phyloP scores from a whole-genome alignment of 2,329 filamentous ascomycete species.

The Aspergillus luchuensis region DNA sequence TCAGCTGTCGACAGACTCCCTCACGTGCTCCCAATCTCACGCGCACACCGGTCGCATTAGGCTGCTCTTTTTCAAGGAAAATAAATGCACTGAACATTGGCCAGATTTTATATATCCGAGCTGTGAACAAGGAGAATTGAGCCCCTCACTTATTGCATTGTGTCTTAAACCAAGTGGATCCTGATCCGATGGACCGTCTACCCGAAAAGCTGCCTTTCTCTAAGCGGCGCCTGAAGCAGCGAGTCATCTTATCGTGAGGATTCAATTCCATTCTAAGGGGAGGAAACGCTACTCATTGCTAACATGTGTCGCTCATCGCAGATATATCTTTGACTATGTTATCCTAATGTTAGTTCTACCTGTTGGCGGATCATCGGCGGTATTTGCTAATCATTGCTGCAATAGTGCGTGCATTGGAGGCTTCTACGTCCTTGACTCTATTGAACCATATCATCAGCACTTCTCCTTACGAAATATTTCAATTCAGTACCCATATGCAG shows the following conservation, averaged over 20 bases:
- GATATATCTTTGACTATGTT: slow-evolving; percentile 61
- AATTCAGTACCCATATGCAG: slow-evolving; percentile 60
- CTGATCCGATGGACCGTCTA: slow-evolving; percentile 31
- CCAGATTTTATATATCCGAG: not conserved
- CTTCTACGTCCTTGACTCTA: slow-evolving; percentile 56
- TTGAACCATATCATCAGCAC: slow-evolving; percentile 59
- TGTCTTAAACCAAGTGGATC: not conserved
- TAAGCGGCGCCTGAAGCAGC: slow-evolving; percentile 54
- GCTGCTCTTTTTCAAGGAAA: not conserved
- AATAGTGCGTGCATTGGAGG: slow-evolving; percentile 53
- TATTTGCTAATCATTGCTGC: slow-evolving; percentile 15
- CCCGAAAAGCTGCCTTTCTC: slow-evolving; percentile 55
- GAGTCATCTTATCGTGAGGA: slow-evolving; percentile 56
- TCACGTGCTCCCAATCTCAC: not conserved
- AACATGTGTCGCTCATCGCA: slow-evolving; percentile 25
- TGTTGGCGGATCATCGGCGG: not conserved
- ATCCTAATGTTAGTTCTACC: slow-evolving; percentile 55
- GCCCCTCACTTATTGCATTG: not conserved
- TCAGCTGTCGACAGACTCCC: not conserved
- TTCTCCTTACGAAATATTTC: slow-evolving; percentile 60
- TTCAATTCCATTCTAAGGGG: not conserved
- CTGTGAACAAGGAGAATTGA: not conserved
- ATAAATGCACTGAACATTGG: not conserved
- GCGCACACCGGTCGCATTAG: not conserved
- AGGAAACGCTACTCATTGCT: not conserved